Conservation (phyloP, 345 rosid species). For the Acer campestre region DNA sequence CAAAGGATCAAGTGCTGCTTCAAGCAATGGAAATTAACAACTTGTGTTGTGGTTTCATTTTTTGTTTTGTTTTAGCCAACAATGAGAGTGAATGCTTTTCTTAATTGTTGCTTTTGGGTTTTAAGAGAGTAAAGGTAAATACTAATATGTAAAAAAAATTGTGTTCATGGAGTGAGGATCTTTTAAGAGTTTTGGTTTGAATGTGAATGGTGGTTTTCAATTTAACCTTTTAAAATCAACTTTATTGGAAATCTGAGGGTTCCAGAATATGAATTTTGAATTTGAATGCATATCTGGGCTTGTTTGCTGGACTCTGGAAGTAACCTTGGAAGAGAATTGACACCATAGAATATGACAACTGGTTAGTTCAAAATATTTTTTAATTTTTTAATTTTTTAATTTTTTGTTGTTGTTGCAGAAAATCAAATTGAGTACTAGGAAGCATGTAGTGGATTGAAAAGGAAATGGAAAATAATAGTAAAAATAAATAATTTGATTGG, state of each 20-base stretch:
- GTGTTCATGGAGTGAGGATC: neutral
- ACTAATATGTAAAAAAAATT: neutral
- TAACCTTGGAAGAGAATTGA: too few species aligned
- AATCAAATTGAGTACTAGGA: neutral
- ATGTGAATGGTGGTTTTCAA: neutral
- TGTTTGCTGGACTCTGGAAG: too few species aligned
- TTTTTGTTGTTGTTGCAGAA: neutral
- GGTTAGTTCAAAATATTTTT: neutral
- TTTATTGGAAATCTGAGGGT: neutral
- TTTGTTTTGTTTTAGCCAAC: neutral
- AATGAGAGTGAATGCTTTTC: neutral
- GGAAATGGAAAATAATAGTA: neutral
- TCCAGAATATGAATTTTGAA: neutral
- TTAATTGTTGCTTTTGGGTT: neutral
- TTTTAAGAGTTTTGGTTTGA: neutral
- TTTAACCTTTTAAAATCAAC: neutral
- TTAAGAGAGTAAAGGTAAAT: neutral
- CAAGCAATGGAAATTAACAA: neutral
- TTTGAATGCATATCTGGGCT: neutral
- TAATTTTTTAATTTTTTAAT: too few species aligned
- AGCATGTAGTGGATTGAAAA: neutral
- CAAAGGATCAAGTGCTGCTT: neutral
- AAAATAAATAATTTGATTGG: neutral
- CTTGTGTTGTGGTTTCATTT: neutral
- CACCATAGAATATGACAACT: neutral